These are phyloP conservation scores for Vaccinium corymbosum DNA, from an alignment of 148 eudicot genomes.

Conservation along the genomic window DNA sequence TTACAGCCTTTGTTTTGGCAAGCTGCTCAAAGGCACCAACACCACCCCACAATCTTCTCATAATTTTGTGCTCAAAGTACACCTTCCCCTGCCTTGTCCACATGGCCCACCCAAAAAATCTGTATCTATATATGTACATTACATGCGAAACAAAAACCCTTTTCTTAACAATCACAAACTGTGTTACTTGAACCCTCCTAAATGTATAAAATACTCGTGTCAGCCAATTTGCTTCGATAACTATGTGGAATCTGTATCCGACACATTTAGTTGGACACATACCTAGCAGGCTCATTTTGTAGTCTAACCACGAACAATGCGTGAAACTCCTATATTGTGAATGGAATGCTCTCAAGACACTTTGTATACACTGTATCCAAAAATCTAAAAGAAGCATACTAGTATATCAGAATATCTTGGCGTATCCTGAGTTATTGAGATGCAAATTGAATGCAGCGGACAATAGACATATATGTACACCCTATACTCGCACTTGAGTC, in stretches of 20 bases:
- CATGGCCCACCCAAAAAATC: neutral
- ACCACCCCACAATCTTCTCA: neutral
- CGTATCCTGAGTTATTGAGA: neutral
- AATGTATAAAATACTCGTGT: neutral
- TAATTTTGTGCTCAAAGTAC: conserved; percentile 10
- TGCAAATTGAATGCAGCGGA: neutral
- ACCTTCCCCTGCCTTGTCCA: conserved; percentile 7
- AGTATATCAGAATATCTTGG: neutral
- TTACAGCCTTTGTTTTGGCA: conserved; percentile 7
- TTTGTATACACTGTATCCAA: neutral
- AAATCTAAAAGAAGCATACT: neutral
- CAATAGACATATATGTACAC: neutral
- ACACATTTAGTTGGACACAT: neutral
- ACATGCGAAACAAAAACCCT: neutral
- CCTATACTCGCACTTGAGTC: neutral
- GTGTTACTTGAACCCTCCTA: neutral
- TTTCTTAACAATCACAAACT: neutral
- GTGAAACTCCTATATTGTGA: neutral
- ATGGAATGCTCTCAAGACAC: neutral
- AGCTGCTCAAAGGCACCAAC: conserved; percentile 10
- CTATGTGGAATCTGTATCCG: neutral
- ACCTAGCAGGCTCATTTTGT: neutral
- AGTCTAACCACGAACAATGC: neutral
- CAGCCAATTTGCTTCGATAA: too few relatives aligned
- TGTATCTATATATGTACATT: neutral